Percentiles rank a stretch among this genome's conserved stretches.
These are phyloP conservation scores for Mucor ambiguus DNA, from an alignment of 371 early-diverging fungal species.

Conservation along the genomic window DNA sequence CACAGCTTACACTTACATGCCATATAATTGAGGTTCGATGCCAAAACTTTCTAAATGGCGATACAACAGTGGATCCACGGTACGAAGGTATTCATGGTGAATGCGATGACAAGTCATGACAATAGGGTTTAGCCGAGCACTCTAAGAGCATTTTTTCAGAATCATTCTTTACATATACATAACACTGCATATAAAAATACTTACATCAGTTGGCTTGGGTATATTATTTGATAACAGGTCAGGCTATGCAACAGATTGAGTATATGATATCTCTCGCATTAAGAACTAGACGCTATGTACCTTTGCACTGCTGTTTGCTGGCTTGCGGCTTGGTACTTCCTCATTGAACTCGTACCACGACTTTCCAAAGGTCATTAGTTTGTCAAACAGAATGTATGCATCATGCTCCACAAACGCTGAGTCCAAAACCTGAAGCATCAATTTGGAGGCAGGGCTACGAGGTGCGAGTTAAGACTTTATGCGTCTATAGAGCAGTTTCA, in stretches of 20 bases:
- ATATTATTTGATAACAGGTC: constrained; percentile 13
- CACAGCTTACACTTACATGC: constrained; percentile 61
- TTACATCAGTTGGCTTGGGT: constrained; percentile 27
- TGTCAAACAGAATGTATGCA: constrained; percentile 77
- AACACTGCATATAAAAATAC: not conserved
- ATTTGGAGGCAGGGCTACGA: constrained; percentile 33
- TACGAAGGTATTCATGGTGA: constrained; percentile 70
- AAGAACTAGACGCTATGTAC: not conserved
- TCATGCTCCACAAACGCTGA: constrained; percentile 81
- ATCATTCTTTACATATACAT: not conserved
- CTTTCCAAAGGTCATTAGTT: constrained; percentile 81
- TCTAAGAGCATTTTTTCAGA: constrained; percentile 3
- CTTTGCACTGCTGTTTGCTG: not conserved
- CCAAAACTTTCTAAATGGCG: constrained; percentile 69
- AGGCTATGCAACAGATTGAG: constrained; percentile 8
- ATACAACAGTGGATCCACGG: constrained; percentile 71
- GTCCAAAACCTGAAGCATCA: constrained; percentile 42
- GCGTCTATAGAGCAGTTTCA: too few species aligned
- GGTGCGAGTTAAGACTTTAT: not conserved
- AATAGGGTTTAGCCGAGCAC: constrained; percentile 63
- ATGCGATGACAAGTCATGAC: constrained; percentile 74
- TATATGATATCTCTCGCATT: not conserved
- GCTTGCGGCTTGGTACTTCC: constrained; percentile 29
- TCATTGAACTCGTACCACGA: constrained; percentile 86
- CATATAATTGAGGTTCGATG: constrained; percentile 94